Percentiles rank a stretch among this genome's conserved stretches.
phyloP scores from a whole-genome alignment of 2,329 filamentous ascomycete genomes.

The Metarhizium guizhouense region DNA sequence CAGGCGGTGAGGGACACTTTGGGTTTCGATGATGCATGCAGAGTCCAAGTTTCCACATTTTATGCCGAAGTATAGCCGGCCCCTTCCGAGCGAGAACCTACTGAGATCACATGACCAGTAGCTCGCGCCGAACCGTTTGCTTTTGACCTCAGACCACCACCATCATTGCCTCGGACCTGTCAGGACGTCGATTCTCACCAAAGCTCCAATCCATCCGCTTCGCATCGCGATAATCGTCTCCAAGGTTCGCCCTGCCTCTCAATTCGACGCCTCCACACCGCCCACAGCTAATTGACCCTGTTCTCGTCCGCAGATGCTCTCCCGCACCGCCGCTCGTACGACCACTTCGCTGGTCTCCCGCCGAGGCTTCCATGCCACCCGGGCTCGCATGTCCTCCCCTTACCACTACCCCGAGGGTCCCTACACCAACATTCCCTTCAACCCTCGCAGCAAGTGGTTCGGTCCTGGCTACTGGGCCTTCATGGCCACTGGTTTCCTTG shows the following conservation, averaged over 20 bases:
- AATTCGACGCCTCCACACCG: background rate
- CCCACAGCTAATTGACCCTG: constrained; percentile 30
- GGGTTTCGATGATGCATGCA: background rate
- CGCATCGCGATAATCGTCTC: constrained; percentile 11
- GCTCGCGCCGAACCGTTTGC: constrained; percentile 14
- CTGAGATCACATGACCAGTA: background rate
- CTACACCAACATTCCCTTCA: constrained; percentile 93
- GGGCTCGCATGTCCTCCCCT: constrained; percentile 73
- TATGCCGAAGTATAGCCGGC: constrained; percentile 2
- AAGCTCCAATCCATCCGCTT: constrained; percentile 17
- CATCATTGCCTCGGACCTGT: constrained; percentile 19
- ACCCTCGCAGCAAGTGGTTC: constrained; percentile 85
- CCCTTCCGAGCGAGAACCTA: background rate
- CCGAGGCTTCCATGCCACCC: constrained; percentile 90
- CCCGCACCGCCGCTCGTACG: constrained; percentile 57
- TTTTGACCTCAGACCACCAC: constrained; percentile 25
- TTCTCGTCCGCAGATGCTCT: constrained; percentile 59
- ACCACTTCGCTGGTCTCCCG: constrained; percentile 66
- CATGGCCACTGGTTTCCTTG: constrained; percentile 45
- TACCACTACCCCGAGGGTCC: constrained; percentile 99
- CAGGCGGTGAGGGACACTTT: constrained; percentile 15
- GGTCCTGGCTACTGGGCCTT: constrained; percentile 73
- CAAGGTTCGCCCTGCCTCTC: constrained; percentile 11
- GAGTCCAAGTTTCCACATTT: background rate
- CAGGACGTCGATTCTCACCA: constrained; percentile 15